phyloP scores from a whole-genome alignment of 805 yeast species.

The Ogataea chonburiensis region DNA sequence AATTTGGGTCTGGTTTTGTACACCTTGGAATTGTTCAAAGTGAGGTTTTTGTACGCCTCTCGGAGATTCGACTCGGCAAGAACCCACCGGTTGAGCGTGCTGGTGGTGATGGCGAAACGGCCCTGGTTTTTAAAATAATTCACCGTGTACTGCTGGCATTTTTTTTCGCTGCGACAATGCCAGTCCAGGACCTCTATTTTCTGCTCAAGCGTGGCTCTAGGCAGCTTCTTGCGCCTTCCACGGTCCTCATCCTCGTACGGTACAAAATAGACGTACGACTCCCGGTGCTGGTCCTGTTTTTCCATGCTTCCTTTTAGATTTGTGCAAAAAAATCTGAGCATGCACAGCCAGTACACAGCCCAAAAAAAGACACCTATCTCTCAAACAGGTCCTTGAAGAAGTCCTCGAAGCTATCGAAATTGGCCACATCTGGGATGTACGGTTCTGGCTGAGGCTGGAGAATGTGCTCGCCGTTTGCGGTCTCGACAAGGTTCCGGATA shows the following conservation, averaged over 20 bases:
- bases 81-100: slow-evolving; percentile 42
- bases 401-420: slow-evolving; percentile 53
- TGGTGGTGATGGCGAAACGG: slow-evolving; percentile 38
- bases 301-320: neutral
- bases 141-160: slow-evolving; percentile 37
- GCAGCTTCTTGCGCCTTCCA: too few species aligned
- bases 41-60: slow-evolving; percentile 27
- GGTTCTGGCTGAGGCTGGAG: slow-evolving; percentile 11
- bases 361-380: neutral
- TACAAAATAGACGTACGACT: too few species aligned
- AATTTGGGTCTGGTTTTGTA: slow-evolving; percentile 35
- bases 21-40: slow-evolving; percentile 27
- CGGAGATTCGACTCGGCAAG: slow-evolving; percentile 34
- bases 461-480: slow-evolving; percentile 34
- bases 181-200: slow-evolving; percentile 38
- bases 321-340: too few species aligned
- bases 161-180: slow-evolving; percentile 32
- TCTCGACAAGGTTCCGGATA: slow-evolving; percentile 49
- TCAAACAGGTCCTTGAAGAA: slow-evolving; percentile 47
- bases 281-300: too few species aligned
- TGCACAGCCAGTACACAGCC: too few species aligned
- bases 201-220: slow-evolving; percentile 39
- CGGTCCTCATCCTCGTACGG: too few species aligned
- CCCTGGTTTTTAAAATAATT: slow-evolving; percentile 31
- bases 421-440: slow-evolving; percentile 44